Conservation (phyloP, 352 stramenopile species). For the Globisporangium emineosum region DNA sequence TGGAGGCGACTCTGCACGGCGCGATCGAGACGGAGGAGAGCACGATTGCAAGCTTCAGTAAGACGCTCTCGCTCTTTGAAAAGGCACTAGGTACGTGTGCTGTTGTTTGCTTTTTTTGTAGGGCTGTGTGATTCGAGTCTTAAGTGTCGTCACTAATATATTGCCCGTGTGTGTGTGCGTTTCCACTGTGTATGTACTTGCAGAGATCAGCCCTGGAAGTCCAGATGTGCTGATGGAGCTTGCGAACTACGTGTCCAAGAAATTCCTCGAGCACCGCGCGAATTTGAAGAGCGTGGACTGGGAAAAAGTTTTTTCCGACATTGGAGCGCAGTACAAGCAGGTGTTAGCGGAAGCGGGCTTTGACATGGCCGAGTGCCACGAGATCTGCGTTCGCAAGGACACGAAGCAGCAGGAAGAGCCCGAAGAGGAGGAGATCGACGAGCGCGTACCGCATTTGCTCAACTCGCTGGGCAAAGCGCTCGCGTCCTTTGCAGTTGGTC, state of each 20-base stretch:
- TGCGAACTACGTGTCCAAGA: slow-evolving; percentile 58
- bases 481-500: slow-evolving; percentile 23
- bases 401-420: slow-evolving; percentile 52
- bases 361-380: slow-evolving; percentile 52
- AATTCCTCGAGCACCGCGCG: slow-evolving; percentile 25
- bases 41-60: slow-evolving; percentile 29
- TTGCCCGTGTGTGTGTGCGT: not conserved
- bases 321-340: slow-evolving; percentile 40
- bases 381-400: slow-evolving; percentile 68
- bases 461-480: slow-evolving; percentile 61
- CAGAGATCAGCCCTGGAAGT: slow-evolving; percentile 53
- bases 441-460: slow-evolving; percentile 60
- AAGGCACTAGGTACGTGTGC: slow-evolving; percentile 34
- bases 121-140: not conserved
- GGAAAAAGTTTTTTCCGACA: slow-evolving; percentile 36
- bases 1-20: slow-evolving; percentile 62
- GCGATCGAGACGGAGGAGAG: slow-evolving; percentile 33
- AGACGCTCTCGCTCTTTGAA: slow-evolving; percentile 56
- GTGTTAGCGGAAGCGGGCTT: slow-evolving; percentile 43
- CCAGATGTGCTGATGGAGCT: slow-evolving; percentile 71
- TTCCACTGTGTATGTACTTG: not conserved
- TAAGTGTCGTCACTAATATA: not conserved
- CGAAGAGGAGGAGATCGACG: slow-evolving; percentile 61
- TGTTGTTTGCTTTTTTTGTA: not conserved
- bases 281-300: slow-evolving; percentile 24